Base-by-base conservation (phyloP, 495 filamentous ascomycete species). In the Cercophora scortea region DNA sequence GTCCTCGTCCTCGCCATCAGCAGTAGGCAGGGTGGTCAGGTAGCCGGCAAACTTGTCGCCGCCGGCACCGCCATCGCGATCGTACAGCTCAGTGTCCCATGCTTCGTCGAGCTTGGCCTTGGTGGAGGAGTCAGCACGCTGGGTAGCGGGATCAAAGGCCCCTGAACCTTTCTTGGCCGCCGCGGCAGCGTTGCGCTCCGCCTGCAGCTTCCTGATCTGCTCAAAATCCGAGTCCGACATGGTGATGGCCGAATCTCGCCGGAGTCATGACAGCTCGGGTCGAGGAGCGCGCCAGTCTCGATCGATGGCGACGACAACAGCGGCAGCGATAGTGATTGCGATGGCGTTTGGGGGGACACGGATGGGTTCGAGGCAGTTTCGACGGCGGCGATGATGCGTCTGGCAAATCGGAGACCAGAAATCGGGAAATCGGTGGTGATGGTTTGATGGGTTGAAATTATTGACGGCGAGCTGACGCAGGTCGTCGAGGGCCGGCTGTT, bases 41-140 rank as follows among this genome's bases (percentile, higher is more conserved):
- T 97, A 99, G 51, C 91, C 93, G 18, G 89, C 84, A 71, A 83
- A 99, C 68, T 87, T 95, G 61, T 95, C 85, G 55, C 66, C 73
- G 52, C 81, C 85, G 63, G 87, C 80, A 59, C 59, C 52, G 51
- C 85, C 81, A 49, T 91, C 90, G 53, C 85, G 82, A 49, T 91
- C 90, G 79, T 96, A 99, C 38, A 99, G 80, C 35, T 85, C 83
- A 38, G 85, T 96, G 69, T 99, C 93, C 78, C 95, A 94, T 64
- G 80, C 86, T 64, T 97, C 94, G 66, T 86, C 95, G 60, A 99
- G 76, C 70, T 90, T 92, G 68, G 86, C 89, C 84, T 97, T 97
- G 67, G 88, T 92, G 56, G 89, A 91, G 65, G 75, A 78, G 79
- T 94, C 87, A 79, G 83, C 85, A 71, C 92, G 89, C 75, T 96